Base-by-base conservation (phyloP, 768 basidiomycete species). In the Agrocybe praecox region DNA sequence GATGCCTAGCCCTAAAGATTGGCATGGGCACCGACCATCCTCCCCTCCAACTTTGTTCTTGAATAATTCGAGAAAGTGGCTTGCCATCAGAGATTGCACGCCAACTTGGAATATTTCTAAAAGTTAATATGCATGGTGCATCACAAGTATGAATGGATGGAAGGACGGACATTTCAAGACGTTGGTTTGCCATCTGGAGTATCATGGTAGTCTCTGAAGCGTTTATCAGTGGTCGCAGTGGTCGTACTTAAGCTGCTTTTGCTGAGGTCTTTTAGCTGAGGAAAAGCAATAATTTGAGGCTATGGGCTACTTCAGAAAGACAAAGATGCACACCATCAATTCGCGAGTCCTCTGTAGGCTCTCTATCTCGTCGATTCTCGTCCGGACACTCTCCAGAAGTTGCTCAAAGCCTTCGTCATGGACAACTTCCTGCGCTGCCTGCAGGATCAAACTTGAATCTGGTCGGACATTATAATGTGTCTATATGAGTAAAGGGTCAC, bases 311-410 rank as follows among this genome's bases (percentile, higher is more conserved):
- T 24, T 12, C 23, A 15, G 34, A 15, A 29, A 29, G 26, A 29
- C 4, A 34, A 53, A 34, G n/a, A 24, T 10, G 42, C 82, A 32
- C 63, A 91, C 89, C 44, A 87, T 90, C 57, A 92, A 69, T 71
- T 92, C 90, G 55, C 88, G 74, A 19, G 90, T 92, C 40, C 90
- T 79, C 56, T 90, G 90, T 55, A 94, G 66, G 68, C 87, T 89
- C 73, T 96, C 94, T 64, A 96, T 95, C 70, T 91, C 88, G 69
- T 94, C 90, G 36, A 95, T 85, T 12, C 94, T 79, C 56, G 82
- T 83, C 48, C 90, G 78, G 6, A 93, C 92, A 50, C 76, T 78
- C 57, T 92, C 81, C n/a, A 93, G 78, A 32, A 86, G 66, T n/a
- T 90, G 87, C 49, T 94, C 86, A 65, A 96, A 95, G 8, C 84